Evolutionary conservation across 345 rosid species (phyloP), one percentile per base, ranked within the genome.

Genomic region (Lepidium sativum): DNA sequence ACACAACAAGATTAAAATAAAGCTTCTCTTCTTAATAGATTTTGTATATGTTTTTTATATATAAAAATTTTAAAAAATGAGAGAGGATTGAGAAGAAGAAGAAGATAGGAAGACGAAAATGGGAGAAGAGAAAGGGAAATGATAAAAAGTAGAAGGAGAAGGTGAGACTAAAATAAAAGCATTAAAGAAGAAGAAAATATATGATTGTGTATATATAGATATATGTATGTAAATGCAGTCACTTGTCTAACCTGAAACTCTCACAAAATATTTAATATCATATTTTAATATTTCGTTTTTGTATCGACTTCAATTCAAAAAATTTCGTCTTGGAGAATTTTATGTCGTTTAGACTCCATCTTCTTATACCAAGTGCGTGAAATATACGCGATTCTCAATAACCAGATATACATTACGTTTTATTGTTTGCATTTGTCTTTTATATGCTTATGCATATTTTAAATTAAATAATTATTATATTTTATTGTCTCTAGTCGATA

Each of bases 191-290:
- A 73, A 59, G 67, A 35, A 50, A 59, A 41, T 32, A 25, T 48
- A 21, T 59, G 31, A 27, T 32, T 66, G 14, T 56, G 63, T 73
- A 54, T 59, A 60, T 60, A 53, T 37, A 66, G n/a, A 51, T 50
- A 27, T 52, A 50, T 57, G 66, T 72, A 72, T 67, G 16, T 67
- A 67, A 31, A 60, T 73, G 72, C 68, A 60, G 68, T 73, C 77
- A 67, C 68, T 67, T 60, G 63, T 67, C 68, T 67, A 73, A 73
- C 77, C 77, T 73, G n/a, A 73, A 73, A 67, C 77, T 67, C 68
- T 67, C 54, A 61, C 64, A 67, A 34, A 44, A 5, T 0, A 5
- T 27, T 27, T 27, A 3, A 21, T 31, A 29, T 29, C 16, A 59
- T 44, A 52, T 51, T 11, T 43, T 52, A 32, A 32, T 65, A 71